phyloP scores from a whole-genome alignment of 768 basidiomycete genomes.

The Tylopilus balloui region DNA sequence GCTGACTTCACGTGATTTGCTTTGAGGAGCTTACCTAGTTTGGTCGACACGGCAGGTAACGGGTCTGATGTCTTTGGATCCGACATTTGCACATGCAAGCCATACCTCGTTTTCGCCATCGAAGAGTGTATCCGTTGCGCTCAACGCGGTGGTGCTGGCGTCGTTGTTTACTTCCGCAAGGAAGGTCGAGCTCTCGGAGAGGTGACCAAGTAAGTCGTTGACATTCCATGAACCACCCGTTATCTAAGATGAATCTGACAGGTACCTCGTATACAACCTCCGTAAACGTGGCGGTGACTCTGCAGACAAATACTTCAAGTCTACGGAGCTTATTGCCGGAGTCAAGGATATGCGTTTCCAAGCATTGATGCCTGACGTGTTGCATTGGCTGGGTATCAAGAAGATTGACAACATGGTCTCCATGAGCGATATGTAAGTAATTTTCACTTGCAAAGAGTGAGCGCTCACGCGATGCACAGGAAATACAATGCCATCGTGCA shows the following conservation, averaged over 20 bases:
- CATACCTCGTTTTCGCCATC: conserved; percentile 89
- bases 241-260: conserved; percentile 24
- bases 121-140: conserved; percentile 87
- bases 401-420: conserved; percentile 88
- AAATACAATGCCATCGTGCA: conserved; percentile 94
- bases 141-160: conserved; percentile 83
- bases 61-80: conserved; percentile 96
- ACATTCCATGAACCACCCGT: background rate
- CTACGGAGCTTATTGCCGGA: conserved; percentile 89
- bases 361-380: conserved; percentile 91
- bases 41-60: conserved; percentile 52
- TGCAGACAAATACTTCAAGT: conserved; percentile 91
- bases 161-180: conserved; percentile 92
- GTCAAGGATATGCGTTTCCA: conserved; percentile 96
- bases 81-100: conserved; percentile 90
- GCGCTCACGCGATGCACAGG: conserved; percentile 35
- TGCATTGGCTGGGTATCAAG: conserved; percentile 91
- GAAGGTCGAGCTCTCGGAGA: conserved; percentile 92
- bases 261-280: conserved; percentile 93
- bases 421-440: conserved; percentile 73
- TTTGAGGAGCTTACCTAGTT: background rate
- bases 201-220: conserved; percentile 68
- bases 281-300: conserved; percentile 92
- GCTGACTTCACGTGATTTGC: conserved; percentile 15
- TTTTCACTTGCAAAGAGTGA: background rate